A percentile compares a stretch with the other conserved stretches of the same genome.
Conservation (phyloP, 129 eudicot species). For the Saussurea involucrata region DNA sequence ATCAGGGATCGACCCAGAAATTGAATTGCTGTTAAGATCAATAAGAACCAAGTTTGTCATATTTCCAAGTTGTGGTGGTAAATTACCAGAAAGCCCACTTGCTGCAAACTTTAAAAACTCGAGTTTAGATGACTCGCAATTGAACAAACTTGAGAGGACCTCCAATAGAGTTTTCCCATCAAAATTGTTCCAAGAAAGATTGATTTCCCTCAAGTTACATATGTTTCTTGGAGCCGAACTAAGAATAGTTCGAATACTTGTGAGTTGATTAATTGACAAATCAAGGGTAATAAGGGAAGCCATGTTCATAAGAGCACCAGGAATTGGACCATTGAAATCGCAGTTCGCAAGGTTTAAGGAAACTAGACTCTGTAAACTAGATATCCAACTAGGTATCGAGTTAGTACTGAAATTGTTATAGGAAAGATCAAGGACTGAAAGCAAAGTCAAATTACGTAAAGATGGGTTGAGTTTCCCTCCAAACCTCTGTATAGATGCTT, state of each 20-base stretch:
- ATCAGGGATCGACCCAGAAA: constrained; percentile 18
- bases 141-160: constrained; percentile 19
- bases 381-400: no score
- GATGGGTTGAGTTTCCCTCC: constrained; percentile 37
- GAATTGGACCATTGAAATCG: constrained; percentile 12
- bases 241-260: background rate
- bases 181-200: constrained; percentile 23
- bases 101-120: constrained; percentile 18
- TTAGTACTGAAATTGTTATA: no score
- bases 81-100: constrained; percentile 28
- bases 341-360: no score
- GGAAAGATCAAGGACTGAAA: no score
- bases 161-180: constrained; percentile 18
- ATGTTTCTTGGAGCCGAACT: background rate
- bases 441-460: constrained; percentile 31
- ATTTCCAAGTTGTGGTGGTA: constrained; percentile 15
- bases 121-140: constrained; percentile 23
- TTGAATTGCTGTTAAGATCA: background rate
- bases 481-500: constrained; percentile 3
- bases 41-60: constrained; percentile 20
- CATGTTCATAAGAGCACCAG: constrained; percentile 21
- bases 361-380: no score
- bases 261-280: constrained; percentile 14
- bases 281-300: constrained; percentile 12
- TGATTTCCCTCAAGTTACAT: constrained; percentile 21